Evolutionary conservation across 805 yeast genomes (phyloP).

Genomic region (Tetrapisispora iriomotensis): DNA sequence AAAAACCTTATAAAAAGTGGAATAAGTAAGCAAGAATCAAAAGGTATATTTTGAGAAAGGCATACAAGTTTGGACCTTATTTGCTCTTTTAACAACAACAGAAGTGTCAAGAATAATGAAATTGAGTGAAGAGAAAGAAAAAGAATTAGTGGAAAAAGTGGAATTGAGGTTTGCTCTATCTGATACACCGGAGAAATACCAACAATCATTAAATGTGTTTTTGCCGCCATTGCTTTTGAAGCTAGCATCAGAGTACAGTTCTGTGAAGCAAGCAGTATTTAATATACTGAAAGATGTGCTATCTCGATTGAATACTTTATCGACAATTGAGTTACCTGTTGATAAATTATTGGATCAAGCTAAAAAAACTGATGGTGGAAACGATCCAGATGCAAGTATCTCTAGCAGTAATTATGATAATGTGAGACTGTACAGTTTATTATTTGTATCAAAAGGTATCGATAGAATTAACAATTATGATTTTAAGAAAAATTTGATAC

Average conservation of each 20-base stretch:
- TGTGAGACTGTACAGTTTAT: constrained; percentile 51
- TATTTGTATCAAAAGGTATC: constrained; percentile 60
- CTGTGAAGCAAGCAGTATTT: constrained; percentile 59
- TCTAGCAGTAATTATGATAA: constrained; percentile 35
- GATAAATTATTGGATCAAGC: constrained; percentile 55
- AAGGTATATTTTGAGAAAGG: too few relatives aligned
- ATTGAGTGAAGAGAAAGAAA: constrained; percentile 36
- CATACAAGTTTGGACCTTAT: too few relatives aligned
- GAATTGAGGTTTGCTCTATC: constrained; percentile 78
- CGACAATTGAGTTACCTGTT: constrained; percentile 52
- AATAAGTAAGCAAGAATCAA: too few relatives aligned
- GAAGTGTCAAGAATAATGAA: too few relatives aligned
- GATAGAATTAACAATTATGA: constrained; percentile 39
- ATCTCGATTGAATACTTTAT: constrained; percentile 52
- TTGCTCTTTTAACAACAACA: too few relatives aligned
- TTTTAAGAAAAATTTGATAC: constrained; percentile 34
- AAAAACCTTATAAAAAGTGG: too few relatives aligned
- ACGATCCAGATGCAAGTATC: constrained; percentile 42
- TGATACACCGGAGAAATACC: constrained; percentile 52
- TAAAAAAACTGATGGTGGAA: constrained; percentile 18
- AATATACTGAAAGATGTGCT: constrained; percentile 58
- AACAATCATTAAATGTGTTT: constrained; percentile 48
- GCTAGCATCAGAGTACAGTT: constrained; percentile 56
- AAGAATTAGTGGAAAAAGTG: constrained; percentile 59
- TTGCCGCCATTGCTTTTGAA: constrained; percentile 73